phyloP scores from a whole-genome alignment of 108 stramenopile species.

The Skeletonema grethae region DNA sequence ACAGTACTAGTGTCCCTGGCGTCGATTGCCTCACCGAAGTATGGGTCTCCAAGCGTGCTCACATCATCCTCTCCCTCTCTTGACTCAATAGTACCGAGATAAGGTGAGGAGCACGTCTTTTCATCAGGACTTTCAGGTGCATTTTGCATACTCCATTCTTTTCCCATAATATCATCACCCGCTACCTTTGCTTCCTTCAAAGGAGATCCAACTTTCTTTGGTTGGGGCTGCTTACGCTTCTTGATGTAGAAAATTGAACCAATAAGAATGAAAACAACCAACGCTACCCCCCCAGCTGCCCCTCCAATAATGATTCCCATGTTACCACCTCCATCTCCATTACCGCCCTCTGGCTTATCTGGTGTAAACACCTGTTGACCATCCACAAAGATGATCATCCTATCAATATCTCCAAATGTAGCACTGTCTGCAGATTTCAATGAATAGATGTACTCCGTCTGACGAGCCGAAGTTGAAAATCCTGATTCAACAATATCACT shows the following conservation, averaged over 20 bases:
- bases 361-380: conserved; percentile 10
- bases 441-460: conserved; percentile 15
- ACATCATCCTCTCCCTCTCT: conserved; percentile 77
- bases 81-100: conserved; percentile 51
- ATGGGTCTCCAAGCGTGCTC: conserved; percentile 82
- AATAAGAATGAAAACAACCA: conserved; percentile 8
- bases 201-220: neutral
- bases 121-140: neutral
- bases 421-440: conserved; percentile 21
- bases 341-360: neutral
- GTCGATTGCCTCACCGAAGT: conserved; percentile 65
- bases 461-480: conserved; percentile 15
- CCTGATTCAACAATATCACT: conserved; percentile 18
- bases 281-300: conserved; percentile 31
- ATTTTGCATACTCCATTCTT: neutral
- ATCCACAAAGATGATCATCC: conserved; percentile 21
- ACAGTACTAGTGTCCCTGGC: conserved; percentile 24
- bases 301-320: conserved; percentile 25
- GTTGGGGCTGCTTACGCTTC: neutral
- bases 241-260: conserved; percentile 7
- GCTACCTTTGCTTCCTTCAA: neutral
- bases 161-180: neutral
- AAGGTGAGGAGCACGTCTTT: conserved; percentile 4
- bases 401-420: conserved; percentile 15
- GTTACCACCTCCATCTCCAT: conserved; percentile 6